These are phyloP conservation scores for Diaporthe helianthi DNA, from an alignment of 2,329 filamentous ascomycete genomes.

Conservation along the genomic window DNA sequence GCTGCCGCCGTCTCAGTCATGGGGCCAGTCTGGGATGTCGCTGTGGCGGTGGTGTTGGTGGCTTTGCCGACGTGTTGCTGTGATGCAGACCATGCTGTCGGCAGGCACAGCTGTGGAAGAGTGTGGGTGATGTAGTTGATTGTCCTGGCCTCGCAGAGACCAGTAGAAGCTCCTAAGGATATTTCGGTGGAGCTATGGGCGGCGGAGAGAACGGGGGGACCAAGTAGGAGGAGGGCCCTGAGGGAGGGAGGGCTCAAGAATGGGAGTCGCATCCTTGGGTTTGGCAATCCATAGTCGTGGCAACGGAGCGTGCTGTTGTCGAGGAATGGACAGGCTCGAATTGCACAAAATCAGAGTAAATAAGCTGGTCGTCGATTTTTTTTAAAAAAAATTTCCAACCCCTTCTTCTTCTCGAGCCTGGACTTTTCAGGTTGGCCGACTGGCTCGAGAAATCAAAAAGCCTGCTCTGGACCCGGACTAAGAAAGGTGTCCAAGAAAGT, in stretches of 20 bases:
- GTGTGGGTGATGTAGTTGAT: slow-evolving; percentile 85
- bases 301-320: not conserved
- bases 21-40: slow-evolving; percentile 36
- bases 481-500: slow-evolving; percentile 13
- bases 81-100: slow-evolving; percentile 59
- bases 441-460: not conserved
- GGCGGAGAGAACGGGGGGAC: not conserved
- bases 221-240: slow-evolving; percentile 19
- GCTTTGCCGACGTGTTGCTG: slow-evolving; percentile 28
- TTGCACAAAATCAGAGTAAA: not conserved
- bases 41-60: slow-evolving; percentile 38
- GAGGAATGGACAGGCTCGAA: not conserved
- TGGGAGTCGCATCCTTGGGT: slow-evolving; percentile 30
- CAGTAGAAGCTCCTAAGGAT: slow-evolving; percentile 32
- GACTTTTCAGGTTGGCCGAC: slow-evolving; percentile 1
- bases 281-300: slow-evolving; percentile 33
- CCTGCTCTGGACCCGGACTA: slow-evolving; percentile 6
- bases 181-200: slow-evolving; percentile 23
- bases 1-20: slow-evolving; percentile 2
- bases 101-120: slow-evolving; percentile 77
- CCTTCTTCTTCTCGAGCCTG: not conserved
- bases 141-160: slow-evolving; percentile 64
- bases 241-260: slow-evolving; percentile 9
- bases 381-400: no score
- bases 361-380: not conserved